phyloP scores from a whole-genome alignment of 2,329 filamentous ascomycete species.

The Didymella pomorum region DNA sequence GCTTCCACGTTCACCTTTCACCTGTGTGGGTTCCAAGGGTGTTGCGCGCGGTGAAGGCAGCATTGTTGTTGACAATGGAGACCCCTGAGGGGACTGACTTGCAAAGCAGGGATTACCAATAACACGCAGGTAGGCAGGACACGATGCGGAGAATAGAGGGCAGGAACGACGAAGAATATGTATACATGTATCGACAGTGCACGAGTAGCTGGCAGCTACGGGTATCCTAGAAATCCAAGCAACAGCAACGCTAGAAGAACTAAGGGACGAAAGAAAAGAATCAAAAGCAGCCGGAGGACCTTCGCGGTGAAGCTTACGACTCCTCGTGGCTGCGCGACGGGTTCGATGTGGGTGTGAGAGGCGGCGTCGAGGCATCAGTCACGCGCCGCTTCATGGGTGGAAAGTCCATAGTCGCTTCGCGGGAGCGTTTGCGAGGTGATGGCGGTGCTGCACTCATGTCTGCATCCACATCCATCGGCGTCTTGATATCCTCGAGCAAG shows the following conservation, averaged over 20 bases:
- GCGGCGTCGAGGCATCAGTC: slow-evolving; percentile 31
- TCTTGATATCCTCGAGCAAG: too few species aligned
- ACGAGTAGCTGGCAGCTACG: slow-evolving; percentile 14
- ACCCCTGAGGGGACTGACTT: too few species aligned
- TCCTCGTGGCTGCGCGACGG: slow-evolving; percentile 22
- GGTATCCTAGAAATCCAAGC: slow-evolving; percentile 15
- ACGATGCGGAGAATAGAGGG: background rate
- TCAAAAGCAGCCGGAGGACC: background rate
- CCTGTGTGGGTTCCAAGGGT: too few species aligned
- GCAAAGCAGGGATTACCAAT: too few species aligned
- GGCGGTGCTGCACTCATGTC: background rate
- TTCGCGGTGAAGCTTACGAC: background rate
- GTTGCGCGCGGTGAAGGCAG: too few species aligned
- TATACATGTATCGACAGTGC: background rate
- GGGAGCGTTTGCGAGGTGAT: background rate
- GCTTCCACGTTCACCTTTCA: too few species aligned
- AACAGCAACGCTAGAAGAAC: background rate
- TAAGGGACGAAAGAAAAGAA: too few species aligned
- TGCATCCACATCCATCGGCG: background rate
- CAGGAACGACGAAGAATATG: background rate
- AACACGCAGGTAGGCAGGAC: background rate
- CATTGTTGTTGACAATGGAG: too few species aligned
- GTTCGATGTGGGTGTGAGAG: slow-evolving; percentile 38
- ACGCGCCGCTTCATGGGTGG: slow-evolving; percentile 27
- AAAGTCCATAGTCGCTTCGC: background rate